Conservation (phyloP, 371 early-diverging fungal genomes). For the Actinomortierella wolfii region DNA sequence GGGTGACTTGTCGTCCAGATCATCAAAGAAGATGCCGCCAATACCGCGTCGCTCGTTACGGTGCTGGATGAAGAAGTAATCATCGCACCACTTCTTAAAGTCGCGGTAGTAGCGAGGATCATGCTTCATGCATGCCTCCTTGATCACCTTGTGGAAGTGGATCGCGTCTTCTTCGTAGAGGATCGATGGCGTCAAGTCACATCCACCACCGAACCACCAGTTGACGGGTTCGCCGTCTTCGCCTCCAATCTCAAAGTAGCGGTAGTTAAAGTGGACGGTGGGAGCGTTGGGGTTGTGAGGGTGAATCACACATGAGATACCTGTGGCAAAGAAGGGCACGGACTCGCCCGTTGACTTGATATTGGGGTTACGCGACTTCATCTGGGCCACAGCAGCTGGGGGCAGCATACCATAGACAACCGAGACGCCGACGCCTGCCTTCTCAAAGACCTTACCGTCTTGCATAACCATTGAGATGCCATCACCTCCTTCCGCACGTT, state of each 20-base stretch:
- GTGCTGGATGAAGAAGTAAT: conserved; percentile 80
- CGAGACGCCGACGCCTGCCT: conserved; percentile 92
- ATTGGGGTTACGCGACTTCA: conserved; percentile 73
- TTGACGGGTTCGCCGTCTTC: conserved; percentile 63
- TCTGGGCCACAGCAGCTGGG: conserved; percentile 74
- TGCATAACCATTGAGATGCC: conserved; percentile 94
- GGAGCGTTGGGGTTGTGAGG: conserved; percentile 96
- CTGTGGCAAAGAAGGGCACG: conserved; percentile 85
- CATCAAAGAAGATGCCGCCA: conserved; percentile 91
- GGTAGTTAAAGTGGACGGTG: conserved; percentile 95
- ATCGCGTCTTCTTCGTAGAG: conserved; percentile 79
- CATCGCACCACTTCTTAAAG: conserved; percentile 88
- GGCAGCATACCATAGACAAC: conserved; percentile 80
- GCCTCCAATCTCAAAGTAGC: conserved; percentile 92
- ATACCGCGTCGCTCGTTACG: conserved; percentile 83
- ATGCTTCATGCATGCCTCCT: conserved; percentile 78
- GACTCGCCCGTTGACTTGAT: conserved; percentile 58
- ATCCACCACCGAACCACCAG: conserved; percentile 92
- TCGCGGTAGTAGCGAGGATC: conserved; percentile 69
- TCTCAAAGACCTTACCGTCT: conserved; percentile 90
- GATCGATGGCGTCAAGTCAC: conserved; percentile 83
- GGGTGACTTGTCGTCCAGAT: conserved; percentile 67
- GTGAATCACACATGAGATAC: conserved; percentile 92
- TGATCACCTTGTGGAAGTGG: conserved; percentile 81
- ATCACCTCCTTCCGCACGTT: conserved; percentile 82